These are phyloP conservation scores for Actinidia polygama DNA, from an alignment of 179 eudicot genomes.

Conservation along the genomic window DNA sequence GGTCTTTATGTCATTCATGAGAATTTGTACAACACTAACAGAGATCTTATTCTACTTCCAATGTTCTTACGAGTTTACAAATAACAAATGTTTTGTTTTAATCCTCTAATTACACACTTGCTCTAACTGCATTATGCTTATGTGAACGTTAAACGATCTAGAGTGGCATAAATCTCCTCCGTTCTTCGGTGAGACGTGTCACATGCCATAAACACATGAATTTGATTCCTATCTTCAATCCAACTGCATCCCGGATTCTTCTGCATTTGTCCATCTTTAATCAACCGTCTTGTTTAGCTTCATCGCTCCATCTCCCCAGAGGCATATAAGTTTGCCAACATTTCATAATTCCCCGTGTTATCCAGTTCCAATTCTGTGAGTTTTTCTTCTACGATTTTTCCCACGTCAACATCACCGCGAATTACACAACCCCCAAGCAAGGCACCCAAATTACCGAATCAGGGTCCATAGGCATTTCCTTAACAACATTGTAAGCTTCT, in stretches of 20 bases:
- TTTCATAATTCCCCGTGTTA: conserved; percentile 52
- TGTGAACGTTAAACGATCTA: conserved; percentile 46
- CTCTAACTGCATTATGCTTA: conserved; percentile 24
- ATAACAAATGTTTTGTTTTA: too few species aligned
- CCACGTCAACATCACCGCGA: conserved; percentile 40
- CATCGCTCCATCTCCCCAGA: conserved; percentile 53
- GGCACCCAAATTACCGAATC: conserved; percentile 69
- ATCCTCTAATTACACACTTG: conserved; percentile 13
- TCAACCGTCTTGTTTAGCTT: conserved; percentile 45
- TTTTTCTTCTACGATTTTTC: conserved; percentile 56
- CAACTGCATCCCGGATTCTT: conserved; percentile 72
- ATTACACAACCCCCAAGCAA: conserved; percentile 60
- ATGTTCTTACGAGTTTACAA: too few species aligned
- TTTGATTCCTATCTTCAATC: conserved; percentile 56
- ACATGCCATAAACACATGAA: conserved; percentile 54
- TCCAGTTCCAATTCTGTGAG: conserved; percentile 55
- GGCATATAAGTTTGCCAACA: conserved; percentile 66
- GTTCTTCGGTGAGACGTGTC: conserved; percentile 51
- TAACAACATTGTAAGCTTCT: conserved; percentile 44
- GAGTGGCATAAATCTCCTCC: conserved; percentile 44
- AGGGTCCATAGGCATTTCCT: conserved; percentile 51
- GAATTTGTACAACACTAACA: background rate
- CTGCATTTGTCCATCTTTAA: conserved; percentile 43
- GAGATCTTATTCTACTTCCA: background rate
- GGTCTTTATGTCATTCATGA: background rate